phyloP scores from a whole-genome alignment of 2,329 filamentous ascomycete genomes.

The Apiospora aurea region DNA sequence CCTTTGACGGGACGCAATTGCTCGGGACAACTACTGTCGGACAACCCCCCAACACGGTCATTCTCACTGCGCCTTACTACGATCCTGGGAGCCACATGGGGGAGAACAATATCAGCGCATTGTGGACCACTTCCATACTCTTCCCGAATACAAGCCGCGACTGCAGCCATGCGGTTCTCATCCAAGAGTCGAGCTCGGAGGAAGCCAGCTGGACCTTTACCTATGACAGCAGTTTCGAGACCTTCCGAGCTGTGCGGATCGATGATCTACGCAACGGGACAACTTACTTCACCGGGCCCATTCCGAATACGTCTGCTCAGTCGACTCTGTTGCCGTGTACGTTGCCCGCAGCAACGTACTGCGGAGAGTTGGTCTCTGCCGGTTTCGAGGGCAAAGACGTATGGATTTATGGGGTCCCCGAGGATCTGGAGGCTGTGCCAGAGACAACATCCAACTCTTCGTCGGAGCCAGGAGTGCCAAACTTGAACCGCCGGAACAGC shows the following conservation, averaged over 20 bases:
- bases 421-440: constrained; percentile 70
- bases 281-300: constrained; percentile 79
- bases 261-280: constrained; percentile 79
- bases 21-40: constrained; percentile 76
- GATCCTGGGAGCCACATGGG: constrained; percentile 71
- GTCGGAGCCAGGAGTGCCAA: constrained; percentile 38
- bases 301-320: constrained; percentile 57
- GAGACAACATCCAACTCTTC: constrained; percentile 44
- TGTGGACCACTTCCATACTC: constrained; percentile 87
- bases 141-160: constrained; percentile 83
- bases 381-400: constrained; percentile 76
- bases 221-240: constrained; percentile 78
- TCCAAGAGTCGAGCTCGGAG: constrained; percentile 66
- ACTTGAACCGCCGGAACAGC: constrained; percentile 48
- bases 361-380: constrained; percentile 75
- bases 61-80: constrained; percentile 81
- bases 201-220: constrained; percentile 80
- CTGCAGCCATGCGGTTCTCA: constrained; percentile 77
- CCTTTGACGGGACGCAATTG: constrained; percentile 78
- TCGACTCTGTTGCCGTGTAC: constrained; percentile 72
- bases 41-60: constrained; percentile 72
- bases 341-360: constrained; percentile 71
- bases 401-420: constrained; percentile 81
- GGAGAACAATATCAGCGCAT: constrained; percentile 72
- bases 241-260: constrained; percentile 78